Percentiles rank a stretch among this genome's conserved stretches.
These are phyloP conservation scores for Malassezia restricta DNA, from an alignment of 1,284 basidiomycete species.

Conservation along the genomic window DNA sequence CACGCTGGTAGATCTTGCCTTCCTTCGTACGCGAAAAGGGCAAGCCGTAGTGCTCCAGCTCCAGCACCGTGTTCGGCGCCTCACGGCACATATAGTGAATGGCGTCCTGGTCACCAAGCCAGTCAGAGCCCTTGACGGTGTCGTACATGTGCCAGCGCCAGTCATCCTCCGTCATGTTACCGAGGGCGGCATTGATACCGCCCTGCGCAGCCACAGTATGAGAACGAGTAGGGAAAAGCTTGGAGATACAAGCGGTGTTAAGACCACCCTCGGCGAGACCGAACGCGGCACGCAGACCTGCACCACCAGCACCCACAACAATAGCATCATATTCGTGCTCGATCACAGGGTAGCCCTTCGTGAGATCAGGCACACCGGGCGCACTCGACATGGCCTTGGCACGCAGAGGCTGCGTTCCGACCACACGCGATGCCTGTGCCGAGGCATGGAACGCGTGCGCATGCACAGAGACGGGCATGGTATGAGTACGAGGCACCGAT, in stretches of 20 bases:
- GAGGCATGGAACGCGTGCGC: conserved; percentile 28
- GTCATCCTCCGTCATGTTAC: conserved; percentile 65
- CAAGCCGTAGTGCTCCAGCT: conserved; percentile 98
- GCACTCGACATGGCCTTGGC: conserved; percentile 58
- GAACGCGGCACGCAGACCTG: conserved; percentile 93
- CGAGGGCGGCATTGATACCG: conserved; percentile 96
- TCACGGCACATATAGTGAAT: conserved; percentile 99
- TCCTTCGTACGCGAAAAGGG: conserved; percentile 98
- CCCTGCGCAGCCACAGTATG: conserved; percentile 99
- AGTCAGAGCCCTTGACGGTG: conserved; percentile 98
- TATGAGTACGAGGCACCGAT: conserved; percentile 4
- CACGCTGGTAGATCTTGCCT: conserved; percentile 98
- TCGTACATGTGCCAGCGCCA: conserved; percentile 99
- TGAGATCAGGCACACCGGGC: conserved; percentile 45
- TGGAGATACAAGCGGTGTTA: conserved; percentile 87
- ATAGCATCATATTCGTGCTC: conserved; percentile 59
- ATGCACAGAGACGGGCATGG: conserved; percentile 2
- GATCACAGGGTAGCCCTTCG: conserved; percentile 74
- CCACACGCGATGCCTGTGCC: conserved; percentile 51
- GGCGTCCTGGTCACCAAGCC: conserved; percentile 98
- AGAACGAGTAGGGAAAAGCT: conserved; percentile 97
- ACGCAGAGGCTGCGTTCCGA: conserved; percentile 64
- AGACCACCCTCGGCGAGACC: conserved; percentile 96
- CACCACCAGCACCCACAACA: conserved; percentile 70
- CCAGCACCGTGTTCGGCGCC: conserved; percentile 78